Percentiles rank a stretch among this genome's conserved stretches.
phyloP scores from a whole-genome alignment of 805 yeast species.

The Candida nitratophila region DNA sequence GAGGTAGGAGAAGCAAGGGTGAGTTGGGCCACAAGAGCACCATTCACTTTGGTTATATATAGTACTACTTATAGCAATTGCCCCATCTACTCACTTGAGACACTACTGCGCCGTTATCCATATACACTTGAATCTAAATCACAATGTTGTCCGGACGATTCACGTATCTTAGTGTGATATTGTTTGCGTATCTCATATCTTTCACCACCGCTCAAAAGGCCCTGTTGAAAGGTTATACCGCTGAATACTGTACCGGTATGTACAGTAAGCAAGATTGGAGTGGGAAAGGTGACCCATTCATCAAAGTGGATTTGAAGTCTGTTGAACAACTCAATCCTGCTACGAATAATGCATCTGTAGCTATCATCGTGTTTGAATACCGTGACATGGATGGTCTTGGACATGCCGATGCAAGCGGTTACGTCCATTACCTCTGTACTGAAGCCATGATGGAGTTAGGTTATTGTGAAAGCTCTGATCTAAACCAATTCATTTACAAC shows the following conservation, averaged over 20 bases:
- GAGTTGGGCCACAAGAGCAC: too few species aligned
- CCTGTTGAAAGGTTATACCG: constrained; percentile 38
- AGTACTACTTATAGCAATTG: too few species aligned
- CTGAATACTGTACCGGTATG: constrained; percentile 85
- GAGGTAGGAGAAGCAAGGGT: too few species aligned
- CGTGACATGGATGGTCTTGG: constrained; percentile 71
- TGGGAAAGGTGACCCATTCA: constrained; percentile 63
- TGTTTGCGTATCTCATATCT: constrained; percentile 4
- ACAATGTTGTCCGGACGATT: constrained; percentile 44
- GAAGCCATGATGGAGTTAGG: constrained; percentile 49
- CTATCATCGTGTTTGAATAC: constrained; percentile 78
- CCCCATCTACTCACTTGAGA: too few species aligned
- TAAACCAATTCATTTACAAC: constrained; percentile 57
- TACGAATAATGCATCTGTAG: constrained; percentile 39
- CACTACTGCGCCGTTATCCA: too few species aligned
- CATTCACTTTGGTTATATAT: too few species aligned
- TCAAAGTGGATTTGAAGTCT: constrained; percentile 37
- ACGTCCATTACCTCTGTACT: constrained; percentile 66
- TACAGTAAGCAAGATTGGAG: constrained; percentile 84
- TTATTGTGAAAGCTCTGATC: constrained; percentile 47
- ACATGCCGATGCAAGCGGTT: constrained; percentile 31
- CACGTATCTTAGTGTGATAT: constrained; percentile 35
- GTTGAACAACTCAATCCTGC: constrained; percentile 24
- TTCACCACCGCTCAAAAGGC: constrained; percentile 37
- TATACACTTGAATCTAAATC: too few species aligned